phyloP scores from a whole-genome alignment of 345 rosid genomes.

The Brassica cretica region DNA sequence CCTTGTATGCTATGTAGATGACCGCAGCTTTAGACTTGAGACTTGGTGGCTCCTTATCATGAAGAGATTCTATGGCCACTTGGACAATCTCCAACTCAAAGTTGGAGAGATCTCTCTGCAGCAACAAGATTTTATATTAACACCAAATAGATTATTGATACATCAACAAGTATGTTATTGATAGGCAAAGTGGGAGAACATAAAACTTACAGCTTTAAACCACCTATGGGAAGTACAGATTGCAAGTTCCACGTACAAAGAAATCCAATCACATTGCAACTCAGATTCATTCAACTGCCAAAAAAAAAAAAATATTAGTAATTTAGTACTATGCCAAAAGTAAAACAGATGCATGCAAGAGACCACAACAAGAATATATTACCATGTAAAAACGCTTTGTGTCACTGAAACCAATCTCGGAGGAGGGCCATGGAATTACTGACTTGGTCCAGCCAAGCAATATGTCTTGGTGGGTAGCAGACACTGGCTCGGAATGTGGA shows the following conservation, averaged over 20 bases:
- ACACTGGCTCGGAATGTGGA: not conserved
- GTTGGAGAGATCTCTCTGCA: not conserved
- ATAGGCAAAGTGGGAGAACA: not conserved
- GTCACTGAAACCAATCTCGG: too few relatives aligned
- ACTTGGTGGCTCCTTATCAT: not conserved
- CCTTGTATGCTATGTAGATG: not conserved
- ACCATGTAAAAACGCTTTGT: too few relatives aligned
- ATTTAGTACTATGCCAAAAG: too few relatives aligned
- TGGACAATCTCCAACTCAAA: not conserved
- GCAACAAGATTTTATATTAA: not conserved
- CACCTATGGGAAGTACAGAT: not conserved
- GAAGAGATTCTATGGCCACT: not conserved
- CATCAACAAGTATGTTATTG: too few relatives aligned
- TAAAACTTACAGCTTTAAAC: not conserved
- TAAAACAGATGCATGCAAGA: too few relatives aligned
- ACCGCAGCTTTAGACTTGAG: not conserved
- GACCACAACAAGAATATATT: too few relatives aligned
- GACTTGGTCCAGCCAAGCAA: not conserved
- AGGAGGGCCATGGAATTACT: too few relatives aligned
- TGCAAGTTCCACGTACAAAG: not conserved
- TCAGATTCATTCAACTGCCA: not conserved
- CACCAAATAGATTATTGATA: not conserved
- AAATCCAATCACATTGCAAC: not conserved
- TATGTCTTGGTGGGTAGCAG: not conserved
- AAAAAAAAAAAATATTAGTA: not conserved